A percentile compares a stretch with the other conserved stretches of the same genome.
Evolutionary conservation across 1,284 basidiomycete species (phyloP).

Genomic region (Xerocomus amazonicus): DNA sequence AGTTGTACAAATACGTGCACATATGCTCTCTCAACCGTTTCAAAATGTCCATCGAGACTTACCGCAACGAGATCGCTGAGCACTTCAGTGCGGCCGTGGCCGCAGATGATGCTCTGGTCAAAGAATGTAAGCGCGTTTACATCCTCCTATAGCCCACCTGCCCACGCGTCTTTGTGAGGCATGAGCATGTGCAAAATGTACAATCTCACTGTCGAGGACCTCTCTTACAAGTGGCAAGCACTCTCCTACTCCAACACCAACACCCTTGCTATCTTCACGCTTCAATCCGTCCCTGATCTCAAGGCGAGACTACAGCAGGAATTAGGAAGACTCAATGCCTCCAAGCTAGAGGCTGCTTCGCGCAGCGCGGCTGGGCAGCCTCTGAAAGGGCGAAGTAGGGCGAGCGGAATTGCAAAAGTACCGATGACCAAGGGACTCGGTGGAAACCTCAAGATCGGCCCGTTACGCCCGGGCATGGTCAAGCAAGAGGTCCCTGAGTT

Average conservation of each 20-base stretch:
- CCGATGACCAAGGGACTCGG: conserved; percentile 3
- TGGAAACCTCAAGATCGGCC: conserved; percentile 20
- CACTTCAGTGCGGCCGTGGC: conserved; percentile 35
- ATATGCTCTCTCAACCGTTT: background rate
- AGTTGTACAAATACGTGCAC: too few species aligned
- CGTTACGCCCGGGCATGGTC: conserved; percentile 10
- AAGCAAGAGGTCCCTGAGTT: conserved; percentile 22
- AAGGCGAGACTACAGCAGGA: conserved; percentile 54
- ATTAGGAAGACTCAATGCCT: conserved; percentile 39
- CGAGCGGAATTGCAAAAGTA: background rate
- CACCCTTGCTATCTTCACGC: conserved; percentile 45
- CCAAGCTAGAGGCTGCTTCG: conserved; percentile 32
- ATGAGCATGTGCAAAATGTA: conserved; percentile 63
- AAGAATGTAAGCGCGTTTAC: conserved; percentile 44
- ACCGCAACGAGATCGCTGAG: conserved; percentile 28
- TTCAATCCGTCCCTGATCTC: conserved; percentile 50
- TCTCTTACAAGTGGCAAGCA: conserved; percentile 75
- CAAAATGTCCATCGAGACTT: conserved; percentile 21
- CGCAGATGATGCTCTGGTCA: conserved; percentile 36
- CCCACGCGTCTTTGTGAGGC: conserved; percentile 40
- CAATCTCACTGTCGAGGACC: conserved; percentile 49
- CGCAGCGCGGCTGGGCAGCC: conserved; percentile 3
- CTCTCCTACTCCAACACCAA: conserved; percentile 39
- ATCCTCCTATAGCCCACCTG: background rate
- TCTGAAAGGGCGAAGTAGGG: conserved; percentile 6